Percentiles rank a stretch among this genome's conserved stretches.
These are phyloP conservation scores for Chytridium lagenaria DNA, from an alignment of 371 early-diverging fungal species.

Conservation along the genomic window DNA sequence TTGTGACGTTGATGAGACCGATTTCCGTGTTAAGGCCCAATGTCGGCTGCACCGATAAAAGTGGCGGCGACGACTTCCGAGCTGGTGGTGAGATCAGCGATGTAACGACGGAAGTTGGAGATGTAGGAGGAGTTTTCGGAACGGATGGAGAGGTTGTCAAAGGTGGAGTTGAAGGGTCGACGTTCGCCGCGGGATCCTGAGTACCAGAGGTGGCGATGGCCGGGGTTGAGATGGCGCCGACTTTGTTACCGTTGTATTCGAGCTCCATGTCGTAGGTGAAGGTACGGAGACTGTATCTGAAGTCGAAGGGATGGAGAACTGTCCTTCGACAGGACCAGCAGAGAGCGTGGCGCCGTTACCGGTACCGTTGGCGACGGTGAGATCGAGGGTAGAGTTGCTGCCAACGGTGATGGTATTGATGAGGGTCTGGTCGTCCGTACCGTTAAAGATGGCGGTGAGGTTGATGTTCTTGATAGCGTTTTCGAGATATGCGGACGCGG, in stretches of 20 bases:
- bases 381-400: not conserved
- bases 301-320: conserved; percentile 6
- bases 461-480: not conserved
- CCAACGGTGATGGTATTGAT: not conserved
- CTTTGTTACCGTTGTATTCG: not conserved
- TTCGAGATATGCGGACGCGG: not conserved
- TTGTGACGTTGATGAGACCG: not conserved
- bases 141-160: not conserved
- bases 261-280: not conserved
- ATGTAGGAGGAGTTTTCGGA: not conserved
- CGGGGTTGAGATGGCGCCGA: not conserved
- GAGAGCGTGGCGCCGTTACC: not conserved
- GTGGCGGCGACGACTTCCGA: not conserved
- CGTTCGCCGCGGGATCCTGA: not conserved
- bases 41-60: not conserved
- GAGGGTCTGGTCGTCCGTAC: not conserved
- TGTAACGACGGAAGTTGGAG: not conserved
- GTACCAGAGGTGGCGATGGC: not conserved
- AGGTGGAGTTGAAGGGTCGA: not conserved
- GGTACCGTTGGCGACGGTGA: not conserved
- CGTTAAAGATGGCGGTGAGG: not conserved
- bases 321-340: not conserved
- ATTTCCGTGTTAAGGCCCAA: not conserved
- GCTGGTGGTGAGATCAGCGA: not conserved
- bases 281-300: not conserved